Base-by-base conservation (phyloP, 495 filamentous ascomycete species). In the Clavariopsis aquatica region DNA sequence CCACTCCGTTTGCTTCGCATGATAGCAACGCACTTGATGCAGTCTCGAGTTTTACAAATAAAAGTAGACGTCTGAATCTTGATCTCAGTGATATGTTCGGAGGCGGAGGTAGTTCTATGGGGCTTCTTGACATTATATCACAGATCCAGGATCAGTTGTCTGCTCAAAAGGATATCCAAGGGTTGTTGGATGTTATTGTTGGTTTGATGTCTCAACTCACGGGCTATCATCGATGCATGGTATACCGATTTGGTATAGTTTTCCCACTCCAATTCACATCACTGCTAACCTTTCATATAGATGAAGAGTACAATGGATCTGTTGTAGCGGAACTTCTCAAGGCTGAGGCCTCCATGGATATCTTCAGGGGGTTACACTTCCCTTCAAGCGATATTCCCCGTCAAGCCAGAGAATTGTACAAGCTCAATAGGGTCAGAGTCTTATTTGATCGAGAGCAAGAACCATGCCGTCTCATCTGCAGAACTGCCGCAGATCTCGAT, bases 61-160 rank as follows among this genome's bases (percentile, higher is more conserved):
- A 29, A 46, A 59, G 62, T 19, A 19, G 26, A 23, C 62, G 55
- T 17, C 34, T 65, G 0, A 46, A 45, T 36, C 22, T 59, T 34
- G 31, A 57, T 17, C 28, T 28, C 0, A 10, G 26, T n/a, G 31
- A 59, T n/a, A 26, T 65, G 45, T 65, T 66, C 41, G 26, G 20
- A 9, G 49, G 49, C 19, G 57, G 57, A 28, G 57, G 57, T 10
- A 38, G 41, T 19, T 29, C 34, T 13, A 56, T 61, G 52, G 57
- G 55, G 27, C 49, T 57, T 19, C 26, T 66, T 2, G 47, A 61
- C 43, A 31, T 61, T 23, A 61, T 66, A 31, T 66, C 49, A 3
- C 64, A 61, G 26, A 61, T 61, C 8, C 64, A 66, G 22, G 19
- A 52, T n/a, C 64, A 66, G 27, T 22, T 66, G n/a, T 60, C 64